phyloP scores from a whole-genome alignment of 1,284 basidiomycete genomes.

The Apiotrichum sp. region DNA sequence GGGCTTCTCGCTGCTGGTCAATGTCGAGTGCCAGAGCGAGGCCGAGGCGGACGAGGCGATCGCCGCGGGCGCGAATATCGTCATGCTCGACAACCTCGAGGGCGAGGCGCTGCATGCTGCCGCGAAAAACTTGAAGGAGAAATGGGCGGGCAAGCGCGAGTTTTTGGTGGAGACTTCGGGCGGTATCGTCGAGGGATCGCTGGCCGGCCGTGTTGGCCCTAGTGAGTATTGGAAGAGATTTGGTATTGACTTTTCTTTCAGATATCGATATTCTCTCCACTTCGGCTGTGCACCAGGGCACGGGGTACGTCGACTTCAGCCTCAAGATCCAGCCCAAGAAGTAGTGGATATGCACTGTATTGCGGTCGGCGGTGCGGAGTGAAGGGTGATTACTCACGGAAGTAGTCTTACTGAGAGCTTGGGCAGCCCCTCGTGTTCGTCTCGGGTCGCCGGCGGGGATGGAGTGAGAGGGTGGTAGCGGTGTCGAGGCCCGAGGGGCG shows the following conservation, averaged over 20 bases:
- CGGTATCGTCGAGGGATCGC: slow-evolving; percentile 77
- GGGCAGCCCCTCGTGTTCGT: too few relatives aligned
- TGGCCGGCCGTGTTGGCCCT: slow-evolving; percentile 30
- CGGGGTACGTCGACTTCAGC: slow-evolving; percentile 87
- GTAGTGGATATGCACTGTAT: slow-evolving; percentile 3
- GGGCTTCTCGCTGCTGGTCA: slow-evolving; percentile 86
- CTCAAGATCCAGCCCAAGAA: slow-evolving; percentile 72
- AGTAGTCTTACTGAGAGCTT: too few relatives aligned
- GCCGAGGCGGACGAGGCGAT: slow-evolving; percentile 93
- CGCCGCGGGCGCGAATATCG: slow-evolving; percentile 88
- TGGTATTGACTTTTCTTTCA: too few relatives aligned
- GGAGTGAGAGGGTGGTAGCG: too few relatives aligned
- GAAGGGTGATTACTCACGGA: too few relatives aligned
- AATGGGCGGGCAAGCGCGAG: slow-evolving; percentile 57
- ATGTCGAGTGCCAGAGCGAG: slow-evolving; percentile 87
- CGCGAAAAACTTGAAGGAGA: slow-evolving; percentile 63
- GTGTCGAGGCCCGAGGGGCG: too few relatives aligned
- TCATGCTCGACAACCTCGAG: slow-evolving; percentile 97
- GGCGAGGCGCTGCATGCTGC: slow-evolving; percentile 64
- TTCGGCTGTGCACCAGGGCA: slow-evolving; percentile 76
- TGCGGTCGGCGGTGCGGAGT: too few relatives aligned
- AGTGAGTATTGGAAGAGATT: too few relatives aligned
- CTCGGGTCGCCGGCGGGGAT: too few relatives aligned
- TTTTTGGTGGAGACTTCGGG: slow-evolving; percentile 89
- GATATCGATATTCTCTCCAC: slow-evolving; percentile 92